Conservation (phyloP, 495 filamentous ascomycete species). For the Apodospora peruviana region DNA sequence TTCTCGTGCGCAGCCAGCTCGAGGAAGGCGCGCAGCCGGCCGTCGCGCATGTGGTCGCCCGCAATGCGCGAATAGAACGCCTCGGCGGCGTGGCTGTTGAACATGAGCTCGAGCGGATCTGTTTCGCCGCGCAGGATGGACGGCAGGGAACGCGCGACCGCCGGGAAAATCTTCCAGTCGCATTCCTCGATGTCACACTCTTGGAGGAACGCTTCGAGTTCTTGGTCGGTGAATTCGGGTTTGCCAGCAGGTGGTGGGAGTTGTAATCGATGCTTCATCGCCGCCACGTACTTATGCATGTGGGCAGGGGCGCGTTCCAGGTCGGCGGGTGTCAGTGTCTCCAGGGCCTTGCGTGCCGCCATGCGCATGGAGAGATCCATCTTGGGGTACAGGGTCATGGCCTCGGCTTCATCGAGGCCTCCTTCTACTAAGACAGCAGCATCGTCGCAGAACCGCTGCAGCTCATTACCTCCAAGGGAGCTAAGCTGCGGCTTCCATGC, state of each 20-base stretch:
- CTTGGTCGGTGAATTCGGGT: no score
- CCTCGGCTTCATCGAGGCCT: slow-evolving; percentile 11
- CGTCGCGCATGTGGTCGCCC: slow-evolving; percentile 12
- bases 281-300: slow-evolving; percentile 17
- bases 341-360: slow-evolving; percentile 1
- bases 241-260: no score
- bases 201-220: slow-evolving; percentile 3
- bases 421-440: slow-evolving; percentile 10
- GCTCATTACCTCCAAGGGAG: slow-evolving; percentile 13
- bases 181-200: slow-evolving; percentile 15
- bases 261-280: slow-evolving; percentile 18
- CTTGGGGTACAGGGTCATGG: slow-evolving; percentile 11
- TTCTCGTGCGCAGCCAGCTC: slow-evolving; percentile 31
- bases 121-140: slow-evolving; percentile 35
- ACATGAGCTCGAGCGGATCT: slow-evolving; percentile 33
- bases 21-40: slow-evolving; percentile 15
- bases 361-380: not conserved
- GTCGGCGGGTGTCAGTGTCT: slow-evolving; percentile 5
- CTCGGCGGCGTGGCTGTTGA: slow-evolving; percentile 16
- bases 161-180: slow-evolving; percentile 21
- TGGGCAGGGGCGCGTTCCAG: slow-evolving; percentile 2
- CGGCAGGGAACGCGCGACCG: slow-evolving; percentile 23
- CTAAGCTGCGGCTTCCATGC: slow-evolving; percentile 31
- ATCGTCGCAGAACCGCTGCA: not conserved
- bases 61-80: slow-evolving; percentile 22